These are phyloP conservation scores for Avena atlantica DNA, from an alignment of 176 grass and related monocot species.

Conservation along the genomic window DNA sequence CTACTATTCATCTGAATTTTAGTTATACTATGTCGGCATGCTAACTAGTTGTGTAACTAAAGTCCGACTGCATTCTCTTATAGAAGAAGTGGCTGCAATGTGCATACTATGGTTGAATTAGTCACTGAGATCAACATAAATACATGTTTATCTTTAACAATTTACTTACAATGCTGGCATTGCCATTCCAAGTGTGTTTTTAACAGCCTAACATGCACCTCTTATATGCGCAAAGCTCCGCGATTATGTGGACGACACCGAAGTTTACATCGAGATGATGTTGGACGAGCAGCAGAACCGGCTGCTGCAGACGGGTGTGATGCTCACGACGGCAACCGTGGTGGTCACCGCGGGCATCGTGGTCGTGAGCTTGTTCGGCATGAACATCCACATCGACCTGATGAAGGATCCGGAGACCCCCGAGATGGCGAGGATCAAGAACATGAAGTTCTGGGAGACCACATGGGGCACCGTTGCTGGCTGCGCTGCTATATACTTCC, in stretches of 20 bases:
- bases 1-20: neutral
- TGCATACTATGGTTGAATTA: neutral
- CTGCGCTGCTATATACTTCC: constrained; percentile 66
- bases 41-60: neutral
- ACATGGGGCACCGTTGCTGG: constrained; percentile 69
- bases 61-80: neutral
- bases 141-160: neutral
- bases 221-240: constrained; percentile 57
- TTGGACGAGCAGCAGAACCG: constrained; percentile 87
- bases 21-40: too few relatives aligned
- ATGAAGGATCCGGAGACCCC: constrained; percentile 48
- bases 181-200: neutral
- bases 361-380: constrained; percentile 75
- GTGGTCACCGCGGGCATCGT: constrained; percentile 74
- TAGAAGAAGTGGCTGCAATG: neutral
- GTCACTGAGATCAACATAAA: neutral
- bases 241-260: constrained; percentile 81
- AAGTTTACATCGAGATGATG: constrained; percentile 93
- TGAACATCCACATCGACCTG: constrained; percentile 48
- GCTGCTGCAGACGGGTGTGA: constrained; percentile 83
- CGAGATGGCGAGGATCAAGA: constrained; percentile 49
- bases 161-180: neutral
- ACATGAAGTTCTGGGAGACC: constrained; percentile 77
- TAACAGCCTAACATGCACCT: constrained; percentile 24
- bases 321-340: constrained; percentile 77